Evolutionary conservation across 2,329 filamentous ascomycete species (phyloP).

Genomic region (Thyridium curvatum): DNA sequence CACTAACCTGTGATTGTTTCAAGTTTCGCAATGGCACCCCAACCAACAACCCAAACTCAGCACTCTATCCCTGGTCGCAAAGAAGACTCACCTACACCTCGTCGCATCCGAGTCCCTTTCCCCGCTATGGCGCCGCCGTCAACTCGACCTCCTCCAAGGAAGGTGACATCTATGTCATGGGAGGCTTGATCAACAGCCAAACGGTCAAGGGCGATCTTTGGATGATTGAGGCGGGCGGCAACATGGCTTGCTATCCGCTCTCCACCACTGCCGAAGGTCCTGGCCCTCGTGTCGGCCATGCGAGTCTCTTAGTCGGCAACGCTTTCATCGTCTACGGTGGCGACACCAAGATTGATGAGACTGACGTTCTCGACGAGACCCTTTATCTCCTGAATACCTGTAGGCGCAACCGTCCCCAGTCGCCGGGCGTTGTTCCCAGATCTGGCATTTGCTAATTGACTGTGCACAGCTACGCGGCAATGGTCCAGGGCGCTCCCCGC

Average conservation of each 20-base stretch:
- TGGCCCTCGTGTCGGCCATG: slow-evolving; percentile 88
- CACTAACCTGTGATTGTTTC: slow-evolving; percentile 6
- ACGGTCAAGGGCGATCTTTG: slow-evolving; percentile 96
- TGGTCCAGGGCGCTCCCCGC: slow-evolving; percentile 93
- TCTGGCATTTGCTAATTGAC: slow-evolving; percentile 3
- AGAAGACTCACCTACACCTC: slow-evolving; percentile 80
- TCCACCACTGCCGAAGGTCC: slow-evolving; percentile 90
- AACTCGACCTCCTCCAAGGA: slow-evolving; percentile 92
- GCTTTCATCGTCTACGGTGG: slow-evolving; percentile 98
- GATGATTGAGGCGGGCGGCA: slow-evolving; percentile 90
- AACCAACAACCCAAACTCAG: slow-evolving; percentile 57
- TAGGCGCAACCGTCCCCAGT: slow-evolving; percentile 43
- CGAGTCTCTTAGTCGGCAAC: slow-evolving; percentile 91
- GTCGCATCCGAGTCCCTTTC: slow-evolving; percentile 79
- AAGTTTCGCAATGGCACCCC: slow-evolving; percentile 51
- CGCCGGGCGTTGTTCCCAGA: too few species aligned
- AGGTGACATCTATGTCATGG: slow-evolving; percentile 96
- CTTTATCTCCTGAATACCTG: slow-evolving; percentile 96
- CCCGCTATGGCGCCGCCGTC: slow-evolving; percentile 93
- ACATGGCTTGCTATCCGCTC: slow-evolving; percentile 85
- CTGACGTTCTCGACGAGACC: slow-evolving; percentile 87
- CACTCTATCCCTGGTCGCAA: slow-evolving; percentile 94
- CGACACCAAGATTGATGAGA: slow-evolving; percentile 94
- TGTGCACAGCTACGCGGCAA: slow-evolving; percentile 76
- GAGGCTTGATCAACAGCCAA: slow-evolving; percentile 87